These are phyloP conservation scores for Maudiozyma serrabonitensis DNA, from an alignment of 805 yeast species.

Conservation along the genomic window DNA sequence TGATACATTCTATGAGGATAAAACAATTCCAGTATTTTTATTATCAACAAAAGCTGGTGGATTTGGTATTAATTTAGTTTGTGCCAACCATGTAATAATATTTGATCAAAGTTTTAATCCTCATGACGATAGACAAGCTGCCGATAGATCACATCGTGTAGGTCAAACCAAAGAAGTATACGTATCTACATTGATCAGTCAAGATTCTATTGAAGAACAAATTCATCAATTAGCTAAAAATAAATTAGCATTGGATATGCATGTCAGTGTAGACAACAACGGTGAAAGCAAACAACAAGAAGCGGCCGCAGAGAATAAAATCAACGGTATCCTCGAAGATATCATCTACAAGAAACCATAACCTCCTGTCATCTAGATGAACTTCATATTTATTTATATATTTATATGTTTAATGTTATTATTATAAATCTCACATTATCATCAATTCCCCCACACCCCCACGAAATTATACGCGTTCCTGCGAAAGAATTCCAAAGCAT, in stretches of 20 bases:
- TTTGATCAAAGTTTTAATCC: constrained; percentile 95
- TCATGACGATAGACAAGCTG: constrained; percentile 97
- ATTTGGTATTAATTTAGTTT: constrained; percentile 91
- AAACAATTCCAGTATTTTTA: constrained; percentile 72
- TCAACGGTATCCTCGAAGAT: constrained; percentile 39
- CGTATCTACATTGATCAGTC: constrained; percentile 65
- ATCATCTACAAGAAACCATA: constrained; percentile 11
- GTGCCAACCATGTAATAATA: constrained; percentile 86
- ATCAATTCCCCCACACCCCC: too few relatives aligned
- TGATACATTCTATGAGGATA: constrained; percentile 79
- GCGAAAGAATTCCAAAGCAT: too few relatives aligned
- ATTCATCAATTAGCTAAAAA: constrained; percentile 79
- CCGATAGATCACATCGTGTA: constrained; percentile 95
- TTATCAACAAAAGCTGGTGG: constrained; percentile 97
- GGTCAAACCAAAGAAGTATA: constrained; percentile 83
- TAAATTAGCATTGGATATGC: constrained; percentile 71
- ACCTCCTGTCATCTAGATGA: too few relatives aligned
- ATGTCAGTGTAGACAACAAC: constrained; percentile 37
- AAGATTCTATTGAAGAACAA: constrained; percentile 79
- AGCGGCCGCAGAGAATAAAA: constrained; percentile 39
- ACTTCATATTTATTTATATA: neutral
- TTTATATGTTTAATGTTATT: too few relatives aligned
- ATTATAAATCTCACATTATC: too few relatives aligned
- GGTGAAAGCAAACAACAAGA: constrained; percentile 20
- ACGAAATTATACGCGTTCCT: too few relatives aligned